A percentile compares a stretch with the other conserved stretches of the same genome.
Evolutionary conservation across 306 rosid species (phyloP).

Genomic region (Parietaria judaica): DNA sequence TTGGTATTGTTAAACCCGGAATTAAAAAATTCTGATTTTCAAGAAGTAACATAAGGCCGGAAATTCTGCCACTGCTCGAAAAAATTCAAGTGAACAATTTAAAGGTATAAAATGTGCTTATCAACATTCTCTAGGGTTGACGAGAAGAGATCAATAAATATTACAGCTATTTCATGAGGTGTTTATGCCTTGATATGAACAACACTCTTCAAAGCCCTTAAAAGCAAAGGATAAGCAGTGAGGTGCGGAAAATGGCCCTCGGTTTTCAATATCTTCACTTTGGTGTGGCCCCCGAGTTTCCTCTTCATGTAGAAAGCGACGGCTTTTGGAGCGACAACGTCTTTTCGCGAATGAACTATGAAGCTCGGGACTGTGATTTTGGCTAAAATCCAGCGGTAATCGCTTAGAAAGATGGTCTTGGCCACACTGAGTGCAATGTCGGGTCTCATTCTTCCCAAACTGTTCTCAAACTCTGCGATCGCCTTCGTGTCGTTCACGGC

Average conservation of each 20-base stretch:
- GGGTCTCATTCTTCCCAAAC: conserved; percentile 39
- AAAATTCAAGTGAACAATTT: too few species aligned
- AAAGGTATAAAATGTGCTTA: too few species aligned
- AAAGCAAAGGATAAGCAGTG: conserved; percentile 28
- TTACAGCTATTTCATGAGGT: too few species aligned
- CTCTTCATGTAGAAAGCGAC: conserved; percentile 34
- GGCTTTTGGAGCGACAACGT: conserved; percentile 22
- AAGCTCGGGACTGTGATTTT: conserved; percentile 29
- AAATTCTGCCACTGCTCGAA: too few species aligned
- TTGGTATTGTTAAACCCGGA: too few species aligned
- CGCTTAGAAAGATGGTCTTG: conserved; percentile 32
- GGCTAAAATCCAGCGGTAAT: conserved; percentile 29
- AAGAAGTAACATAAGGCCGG: too few species aligned
- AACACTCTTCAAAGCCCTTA: conserved; percentile 19
- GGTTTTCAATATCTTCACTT: conserved; percentile 28
- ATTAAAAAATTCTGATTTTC: too few species aligned
- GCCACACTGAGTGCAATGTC: conserved; percentile 31
- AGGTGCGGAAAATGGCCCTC: conserved; percentile 44
- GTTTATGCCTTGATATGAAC: background rate
- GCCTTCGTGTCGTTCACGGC: conserved; percentile 20
- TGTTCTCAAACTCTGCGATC: conserved; percentile 18
- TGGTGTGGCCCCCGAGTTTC: conserved; percentile 20
- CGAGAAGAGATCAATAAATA: too few species aligned
- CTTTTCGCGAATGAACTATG: conserved; percentile 34
- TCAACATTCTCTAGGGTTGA: too few species aligned